Base-by-base conservation (phyloP, 495 filamentous ascomycete genomes). In the Corynascus novoguineensis region DNA sequence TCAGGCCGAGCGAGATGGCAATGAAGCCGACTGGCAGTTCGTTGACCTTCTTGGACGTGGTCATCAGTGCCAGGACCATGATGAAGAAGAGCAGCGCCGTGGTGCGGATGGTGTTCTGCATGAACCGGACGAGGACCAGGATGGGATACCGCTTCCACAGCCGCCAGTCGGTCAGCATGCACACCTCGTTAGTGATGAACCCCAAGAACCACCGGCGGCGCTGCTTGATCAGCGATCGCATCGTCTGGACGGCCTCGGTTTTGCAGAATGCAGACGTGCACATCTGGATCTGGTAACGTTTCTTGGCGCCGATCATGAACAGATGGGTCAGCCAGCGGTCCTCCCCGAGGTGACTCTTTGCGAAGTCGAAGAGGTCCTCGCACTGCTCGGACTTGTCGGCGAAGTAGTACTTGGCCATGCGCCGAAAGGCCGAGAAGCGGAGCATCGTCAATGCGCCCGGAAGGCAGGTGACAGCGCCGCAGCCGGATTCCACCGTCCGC, bases 331-430 rank as follows among this genome's bases (percentile, higher is more conserved):
- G 78, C 92, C 93, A 97, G 41, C 93, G 82, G 73, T 98, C 93
- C 72, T 98, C 93, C 9, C 93, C 93, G 45, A 98, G 73, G 72
- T 98, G 92, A 63, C 89, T 92, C 72, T 97, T 97, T 37, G 87
- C 91, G 60, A 88, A 98, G 67, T 98, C 93, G 67, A 98, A 98
- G 19, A 97, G 79, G 73, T 98, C 93, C 38, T 95, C 89, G 64
- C 90, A 95, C 67, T 95, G 88, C 69, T 96, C 93, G 15, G 90
- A 90, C 66, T 97, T 96, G 73, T 97, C 93, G 14, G 93, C 90
- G 66, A 98, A 98, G 74, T 98, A 98, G 73, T 96, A 96, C 68
- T 96, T 96, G 60, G 93, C 90, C 91, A 98, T 96, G 62, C 88
- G 86, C 55, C 93, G 81, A 72, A 98, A 97, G 15, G 93, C 92